Evolutionary conservation across 139 green algal genomes (phyloP), one percentile per base, ranked within the genome.

Genomic region (Chlorella sp.): DNA sequence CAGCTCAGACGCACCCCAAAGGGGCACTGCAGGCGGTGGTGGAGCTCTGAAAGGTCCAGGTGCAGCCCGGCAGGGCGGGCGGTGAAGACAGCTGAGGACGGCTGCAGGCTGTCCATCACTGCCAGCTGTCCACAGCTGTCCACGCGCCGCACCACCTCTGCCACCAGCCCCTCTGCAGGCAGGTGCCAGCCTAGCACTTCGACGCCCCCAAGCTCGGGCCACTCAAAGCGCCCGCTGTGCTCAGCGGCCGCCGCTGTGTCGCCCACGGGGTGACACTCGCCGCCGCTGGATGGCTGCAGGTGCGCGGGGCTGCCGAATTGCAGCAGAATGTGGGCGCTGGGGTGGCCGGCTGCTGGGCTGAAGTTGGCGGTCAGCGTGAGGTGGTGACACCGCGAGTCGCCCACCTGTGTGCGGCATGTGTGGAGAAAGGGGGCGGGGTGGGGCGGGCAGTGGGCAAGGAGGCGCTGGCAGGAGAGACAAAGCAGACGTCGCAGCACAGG

Each of bases 121-220:
- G 16, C 16, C 34, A 85, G 76, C 30, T 28, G 16, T 39, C 69
- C 37, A 57, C 86, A 89, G n/a, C 34, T 40, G 57, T 89, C 36
- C 24, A 30, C 18, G 30, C 64, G 64, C 36, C 30, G 32, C 61
- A 90, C 64, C 39, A 86, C 61, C 40, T 90, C 87, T 4, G 85
- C 39, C 9, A 12, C 9, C 15, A 68, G 2, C 0, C 21, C 64
- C 26, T 71, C 39, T 15, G 53, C 78, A 2, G 42, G 76, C 32
- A 39, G 1, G 7, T 82, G 87, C 87, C 87, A 90, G 64, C 87
- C 87, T 30, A 86, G 60, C 61, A 90, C 78, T 39, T 73, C 21
- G 15, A 90, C 32, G 3, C 78, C 79, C 0, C 5, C 87, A 2
- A 90, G 64, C 19, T 48, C 40, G 14, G 87, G 87, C 87, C 87